These are phyloP conservation scores for Aspergillus sergii DNA, from an alignment of 2,329 filamentous ascomycete species.

Conservation along the genomic window DNA sequence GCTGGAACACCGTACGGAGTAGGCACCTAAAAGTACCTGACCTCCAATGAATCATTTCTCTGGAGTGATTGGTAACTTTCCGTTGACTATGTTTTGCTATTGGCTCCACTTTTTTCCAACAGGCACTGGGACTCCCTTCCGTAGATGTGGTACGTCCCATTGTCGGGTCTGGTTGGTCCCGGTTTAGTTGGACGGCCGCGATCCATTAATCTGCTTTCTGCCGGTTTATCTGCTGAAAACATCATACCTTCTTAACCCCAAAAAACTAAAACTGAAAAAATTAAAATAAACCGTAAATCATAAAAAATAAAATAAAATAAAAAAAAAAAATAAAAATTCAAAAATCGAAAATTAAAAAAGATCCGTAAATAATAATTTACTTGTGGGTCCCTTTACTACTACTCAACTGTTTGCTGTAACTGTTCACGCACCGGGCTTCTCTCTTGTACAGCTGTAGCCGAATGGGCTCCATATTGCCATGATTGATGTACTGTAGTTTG, in stretches of 20 bases:
- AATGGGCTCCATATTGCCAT: constrained; percentile 27
- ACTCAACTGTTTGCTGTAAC: constrained; percentile 39
- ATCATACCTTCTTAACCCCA: constrained; percentile 20
- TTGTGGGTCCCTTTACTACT: constrained; percentile 33
- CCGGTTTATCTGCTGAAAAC: constrained; percentile 22
- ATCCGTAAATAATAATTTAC: constrained; percentile 9
- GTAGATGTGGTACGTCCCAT: constrained; percentile 14
- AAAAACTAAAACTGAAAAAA: constrained; percentile 18
- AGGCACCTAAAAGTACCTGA: constrained; percentile 4
- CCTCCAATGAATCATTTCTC: constrained; percentile 3
- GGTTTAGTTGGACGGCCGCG: constrained; percentile 29
- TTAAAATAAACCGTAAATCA: constrained; percentile 4
- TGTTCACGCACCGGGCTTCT: constrained; percentile 28
- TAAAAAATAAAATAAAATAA: constrained; percentile 1
- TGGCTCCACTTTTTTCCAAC: constrained; percentile 26
- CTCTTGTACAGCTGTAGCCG: constrained; percentile 40
- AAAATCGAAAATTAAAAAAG: background rate
- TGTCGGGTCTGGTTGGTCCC: constrained; percentile 17
- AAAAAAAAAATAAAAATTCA: background rate
- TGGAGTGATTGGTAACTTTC: constrained; percentile 14
- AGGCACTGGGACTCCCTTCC: constrained; percentile 18
- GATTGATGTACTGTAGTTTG: constrained; percentile 32
- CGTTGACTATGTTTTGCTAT: constrained; percentile 18
- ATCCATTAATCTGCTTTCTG: constrained; percentile 19
- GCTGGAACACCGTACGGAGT: background rate